Evolutionary conservation across 768 basidiomycete genomes (phyloP), one percentile per base, ranked within the genome.

Genomic region (Tephrocybe rancida): DNA sequence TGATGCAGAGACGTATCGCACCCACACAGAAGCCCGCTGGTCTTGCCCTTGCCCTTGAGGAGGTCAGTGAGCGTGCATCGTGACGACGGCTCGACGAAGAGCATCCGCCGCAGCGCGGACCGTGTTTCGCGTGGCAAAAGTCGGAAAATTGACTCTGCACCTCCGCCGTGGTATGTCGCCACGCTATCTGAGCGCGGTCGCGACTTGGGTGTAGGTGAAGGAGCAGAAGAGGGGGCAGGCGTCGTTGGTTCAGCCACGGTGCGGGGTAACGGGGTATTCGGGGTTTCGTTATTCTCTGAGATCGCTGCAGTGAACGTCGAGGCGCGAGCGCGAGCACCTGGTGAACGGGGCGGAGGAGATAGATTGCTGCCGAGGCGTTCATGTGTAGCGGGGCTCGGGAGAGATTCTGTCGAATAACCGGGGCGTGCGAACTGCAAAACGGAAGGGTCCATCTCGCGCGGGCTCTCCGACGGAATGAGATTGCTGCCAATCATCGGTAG

Each of bases 111-210:
- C 55, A 99, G 80, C 13, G 90, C 92, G 6, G 87, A 81, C 35
- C 97, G 84, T 13, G 93, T 86, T 73, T 99, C 96, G 49, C 97
- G 87, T 1, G 97, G 97, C 21, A 99, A 80, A 9, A 98, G 79
- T 18, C 96, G 86, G 79, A 99, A 98, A 64, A 99, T 97, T 7
- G 93, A 95, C 68, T 98, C 96, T 24, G 92, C 86, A 18, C 90
- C 88, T 50, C 81, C 81, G 21, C 81, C 84, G 47, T 83, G 82
- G 77, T 83, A 89, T 1, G 92, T 92, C 38, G 81, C 71, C 47
- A 85, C 80, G 59, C 75, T 78, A 56, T 77, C 78, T 22, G 73
- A 72, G 55, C 82, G 79, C 54, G 73, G 60, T n/a, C 62, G 60
- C 2, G 54, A 48, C 34, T 52, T 61, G 3, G 41, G 46, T 4